Percentiles rank a stretch among this genome's conserved stretches.
Conservation (phyloP, 805 yeast genomes). For the Zygoascus tannicola region DNA sequence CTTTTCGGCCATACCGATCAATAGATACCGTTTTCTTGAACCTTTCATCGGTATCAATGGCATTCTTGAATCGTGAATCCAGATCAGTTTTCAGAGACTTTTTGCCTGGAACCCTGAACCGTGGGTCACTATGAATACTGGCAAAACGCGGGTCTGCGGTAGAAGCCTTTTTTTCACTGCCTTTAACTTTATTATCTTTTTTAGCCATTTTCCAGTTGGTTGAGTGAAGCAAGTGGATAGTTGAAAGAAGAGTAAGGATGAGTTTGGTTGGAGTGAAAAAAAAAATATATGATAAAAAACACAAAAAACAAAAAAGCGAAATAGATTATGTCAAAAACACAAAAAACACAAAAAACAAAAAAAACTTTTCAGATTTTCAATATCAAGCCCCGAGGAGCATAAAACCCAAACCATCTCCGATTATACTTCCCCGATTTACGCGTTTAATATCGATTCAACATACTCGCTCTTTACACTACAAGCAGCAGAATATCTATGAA, state of each 20-base stretch:
- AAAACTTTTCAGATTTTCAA: background rate
- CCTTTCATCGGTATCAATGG: constrained; percentile 48
- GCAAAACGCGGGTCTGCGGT: constrained; percentile 69
- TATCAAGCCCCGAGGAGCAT: too few species aligned
- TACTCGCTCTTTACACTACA: too few species aligned
- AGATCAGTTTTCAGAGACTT: constrained; percentile 65
- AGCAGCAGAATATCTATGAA: constrained; percentile 43
- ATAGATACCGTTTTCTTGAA: constrained; percentile 49
- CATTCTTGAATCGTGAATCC: constrained; percentile 78
- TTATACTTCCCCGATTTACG: too few species aligned
- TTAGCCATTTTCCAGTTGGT: background rate
- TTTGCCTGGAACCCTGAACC: constrained; percentile 67
- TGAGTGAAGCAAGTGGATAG: too few species aligned
- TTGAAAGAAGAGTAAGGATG: too few species aligned
- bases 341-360: too few species aligned
- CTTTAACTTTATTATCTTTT: background rate
- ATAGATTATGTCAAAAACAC: too few species aligned
- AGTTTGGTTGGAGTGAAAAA: too few species aligned
- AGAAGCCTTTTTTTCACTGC: constrained; percentile 23
- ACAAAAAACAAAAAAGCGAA: too few species aligned
- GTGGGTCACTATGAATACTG: constrained; percentile 74
- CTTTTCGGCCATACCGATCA: constrained; percentile 80
- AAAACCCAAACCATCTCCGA: too few species aligned
- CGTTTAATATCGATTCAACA: background rate
- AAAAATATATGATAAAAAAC: too few species aligned